Base-by-base conservation (phyloP, 108 stramenopile species). In the Nitzschia sp. region DNA sequence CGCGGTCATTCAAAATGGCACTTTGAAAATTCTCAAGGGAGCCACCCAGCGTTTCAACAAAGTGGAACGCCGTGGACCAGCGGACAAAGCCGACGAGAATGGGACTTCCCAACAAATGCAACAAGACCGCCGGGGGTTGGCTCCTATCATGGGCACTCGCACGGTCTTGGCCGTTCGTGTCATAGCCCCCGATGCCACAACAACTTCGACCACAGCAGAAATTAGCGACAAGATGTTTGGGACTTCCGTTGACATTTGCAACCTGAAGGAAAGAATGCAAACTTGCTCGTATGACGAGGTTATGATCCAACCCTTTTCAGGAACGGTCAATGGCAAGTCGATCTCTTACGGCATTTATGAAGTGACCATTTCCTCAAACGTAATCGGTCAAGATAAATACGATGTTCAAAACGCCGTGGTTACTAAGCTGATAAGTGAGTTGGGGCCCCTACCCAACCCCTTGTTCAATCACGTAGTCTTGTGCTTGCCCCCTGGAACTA, bases 401-500 rank as follows among this genome's bases (percentile, higher is more conserved):
- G 49, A n/a, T 19, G n/a, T 51, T 4, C 19, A 51, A 23, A 19
- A 51, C 5, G 49, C 49, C 13, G 49, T 51, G 4, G 17, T 21
- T 4, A 19, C 49, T 23, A 5, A 51, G 5, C 49, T 51, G 13
- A 23, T 5, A 19, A 51, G 21, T 19, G 19, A 19, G 11, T 8
- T 23, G 17, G 49, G 21, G 11, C 8, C 11, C 11, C 9, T 9
- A 13, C 38, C 38, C 13, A 9, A 6, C 13, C 13, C 38, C 9
- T 42, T 13, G 38, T 51, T 58, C 56, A 47, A 65, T 49, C 48
- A 65, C 38, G 77, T 81, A 46, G 72, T 78, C 59, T 56, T 75
- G 27, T 79, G 78, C 63, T 27, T 85, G 13, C 85, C 84, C 19
- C 66, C 62, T 17, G 84, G 84, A 2, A 73, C 48, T 23, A 66